Base-by-base conservation (phyloP, 768 basidiomycete species). In the Russula sp. region DNA sequence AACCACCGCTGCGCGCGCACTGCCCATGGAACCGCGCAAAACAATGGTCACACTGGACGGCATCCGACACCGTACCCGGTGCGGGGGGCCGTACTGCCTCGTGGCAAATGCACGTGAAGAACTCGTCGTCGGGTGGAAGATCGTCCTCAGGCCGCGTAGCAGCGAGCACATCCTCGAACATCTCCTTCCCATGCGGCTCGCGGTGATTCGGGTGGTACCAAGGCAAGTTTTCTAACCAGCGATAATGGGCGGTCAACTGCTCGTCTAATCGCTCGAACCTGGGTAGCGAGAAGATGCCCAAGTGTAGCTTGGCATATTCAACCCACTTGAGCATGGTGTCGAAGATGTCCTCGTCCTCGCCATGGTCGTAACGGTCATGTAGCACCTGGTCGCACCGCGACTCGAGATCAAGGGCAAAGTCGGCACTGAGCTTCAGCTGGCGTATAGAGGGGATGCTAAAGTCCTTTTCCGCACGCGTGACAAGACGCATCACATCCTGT, bases 31-130 rank as follows among this genome's bases (percentile, higher is more conserved):
- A 93, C 52, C 90, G 78, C 51, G 90, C 91, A 70, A 82, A 89
- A 65, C 90, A 93, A 67, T 93, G 90, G 69, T 93, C 90, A 70
- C 90, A 93, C 70, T 93, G 91, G 16, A 93, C 91, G 1, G 91
- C 90, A 70, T 92, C 90, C 0, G 91, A 91, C 34, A 81, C 77
- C 22, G 78, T 75, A 13, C 89, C 89, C 5, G 82, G 83, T 3
- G 84, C 84, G n/a, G 90, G 90, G 7, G 90, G 90, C 25, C 84
- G 83, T 46, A 93, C 90, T 9, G 91, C 83, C 11, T 74, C 71
- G 41, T 78, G 84, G 71, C 91, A 93, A 61, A 93, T 93, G 70
- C 91, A 93, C 1, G 90, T 92, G 69, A 88, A 83, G 73, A 83
- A 92, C 74, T 91, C 88, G 70, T 92, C 88, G 5, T 75, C 78